A percentile compares a stretch with the other conserved stretches of the same genome.
Evolutionary conservation across 2,329 filamentous ascomycete genomes (phyloP).

Genomic region (Fusarium nodosum): DNA sequence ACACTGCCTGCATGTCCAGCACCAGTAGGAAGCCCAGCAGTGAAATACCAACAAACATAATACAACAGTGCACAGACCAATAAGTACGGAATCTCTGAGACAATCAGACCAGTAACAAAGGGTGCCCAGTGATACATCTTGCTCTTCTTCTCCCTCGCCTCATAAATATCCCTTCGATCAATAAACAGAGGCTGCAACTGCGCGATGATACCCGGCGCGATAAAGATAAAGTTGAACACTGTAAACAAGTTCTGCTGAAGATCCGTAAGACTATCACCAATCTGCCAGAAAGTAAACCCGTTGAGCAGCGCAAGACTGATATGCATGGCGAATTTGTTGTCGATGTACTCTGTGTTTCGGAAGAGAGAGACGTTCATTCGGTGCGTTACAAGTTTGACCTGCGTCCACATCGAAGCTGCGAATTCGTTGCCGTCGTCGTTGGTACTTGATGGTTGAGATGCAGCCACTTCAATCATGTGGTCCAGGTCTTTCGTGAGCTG

Average conservation of each 20-base stretch:
- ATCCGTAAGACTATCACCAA: not conserved
- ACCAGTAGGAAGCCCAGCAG: not conserved
- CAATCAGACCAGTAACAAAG: not conserved
- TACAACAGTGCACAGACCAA: not conserved
- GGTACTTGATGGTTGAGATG: not conserved
- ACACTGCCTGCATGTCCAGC: not conserved
- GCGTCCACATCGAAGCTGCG: not conserved
- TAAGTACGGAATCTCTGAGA: not conserved
- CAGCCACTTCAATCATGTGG: not conserved
- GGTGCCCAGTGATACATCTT: not conserved
- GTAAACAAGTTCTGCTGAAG: not conserved
- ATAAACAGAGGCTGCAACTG: not conserved
- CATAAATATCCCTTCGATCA: not conserved
- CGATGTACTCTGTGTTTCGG: not conserved
- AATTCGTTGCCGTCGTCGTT: not conserved
- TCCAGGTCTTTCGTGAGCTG: not conserved
- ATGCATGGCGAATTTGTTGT: not conserved
- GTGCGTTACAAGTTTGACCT: not conserved
- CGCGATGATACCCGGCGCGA: not conserved
- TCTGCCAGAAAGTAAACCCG: not conserved
- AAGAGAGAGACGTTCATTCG: not conserved
- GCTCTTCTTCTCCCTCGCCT: not conserved
- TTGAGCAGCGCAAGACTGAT: not conserved
- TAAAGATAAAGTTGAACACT: not conserved
- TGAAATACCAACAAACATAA: not conserved